phyloP scores from a whole-genome alignment of 2,329 filamentous ascomycete genomes.

The Pleurostoma richardsiae region DNA sequence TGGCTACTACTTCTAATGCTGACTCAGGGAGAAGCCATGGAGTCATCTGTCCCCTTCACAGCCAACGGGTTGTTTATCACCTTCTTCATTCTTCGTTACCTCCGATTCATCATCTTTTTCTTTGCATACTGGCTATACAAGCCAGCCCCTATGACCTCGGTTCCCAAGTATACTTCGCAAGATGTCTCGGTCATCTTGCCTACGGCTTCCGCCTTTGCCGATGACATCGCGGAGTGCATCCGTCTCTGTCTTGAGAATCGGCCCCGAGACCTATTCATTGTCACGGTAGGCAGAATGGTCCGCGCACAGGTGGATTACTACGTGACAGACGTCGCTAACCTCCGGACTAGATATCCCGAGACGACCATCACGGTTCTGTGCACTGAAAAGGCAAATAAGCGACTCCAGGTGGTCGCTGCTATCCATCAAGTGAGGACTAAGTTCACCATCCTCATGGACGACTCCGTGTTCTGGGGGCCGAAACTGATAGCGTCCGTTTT shows the following conservation, averaged over 20 bases:
- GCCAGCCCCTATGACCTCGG: conserved; percentile 17
- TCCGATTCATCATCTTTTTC: conserved; percentile 36
- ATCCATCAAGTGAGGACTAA: conserved; percentile 28
- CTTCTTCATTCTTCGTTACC: conserved; percentile 39
- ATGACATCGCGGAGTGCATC: conserved; percentile 35
- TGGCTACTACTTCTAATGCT: no score
- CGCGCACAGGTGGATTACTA: conserved; percentile 6
- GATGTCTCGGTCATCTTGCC: conserved; percentile 49
- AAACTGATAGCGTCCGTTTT: conserved; percentile 35
- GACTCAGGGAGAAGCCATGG: no score
- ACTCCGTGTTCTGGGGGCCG: conserved; percentile 45
- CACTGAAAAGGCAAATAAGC: conserved; percentile 36
- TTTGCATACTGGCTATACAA: conserved; percentile 33
- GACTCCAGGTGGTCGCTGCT: conserved; percentile 37
- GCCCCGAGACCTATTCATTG: conserved; percentile 33
- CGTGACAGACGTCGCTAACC: conserved; percentile 3
- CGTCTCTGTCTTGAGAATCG: conserved; percentile 29
- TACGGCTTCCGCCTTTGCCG: conserved; percentile 37
- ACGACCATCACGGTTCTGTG: conserved; percentile 23
- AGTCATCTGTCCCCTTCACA: no score
- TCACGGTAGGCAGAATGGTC: conserved; percentile 33
- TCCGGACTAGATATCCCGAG: conserved; percentile 6
- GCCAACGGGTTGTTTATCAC: conserved; percentile 17
- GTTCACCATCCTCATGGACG: conserved; percentile 43
- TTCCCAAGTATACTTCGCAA: conserved; percentile 21